Base-by-base conservation (phyloP, 805 yeast species). In the Barnettozyma californica region DNA sequence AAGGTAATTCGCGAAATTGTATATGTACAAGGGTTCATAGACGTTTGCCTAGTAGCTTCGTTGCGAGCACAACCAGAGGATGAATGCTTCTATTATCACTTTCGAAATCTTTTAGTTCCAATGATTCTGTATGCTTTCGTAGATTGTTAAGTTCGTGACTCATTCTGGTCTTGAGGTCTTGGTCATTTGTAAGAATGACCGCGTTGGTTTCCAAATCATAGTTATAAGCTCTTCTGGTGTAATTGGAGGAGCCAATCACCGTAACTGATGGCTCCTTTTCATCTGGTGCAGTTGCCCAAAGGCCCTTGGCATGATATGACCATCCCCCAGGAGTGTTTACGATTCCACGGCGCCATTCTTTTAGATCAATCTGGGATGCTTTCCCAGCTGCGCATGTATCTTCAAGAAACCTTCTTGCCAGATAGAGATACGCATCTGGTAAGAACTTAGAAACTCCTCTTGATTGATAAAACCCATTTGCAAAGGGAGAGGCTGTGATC, bases 221-320 rank as follows among this genome's bases (percentile, higher is more conserved):
- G 3, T 84, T 75, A 60, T 92, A 92, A 0, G 97, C 91, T 52
- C 99, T 74, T 53, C 84, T 79, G 0, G 99, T 94, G 65, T 90
- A 94, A 64, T 94, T 94, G 0, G 97, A 89, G 1, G 96, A 87
- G 0, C 99, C 99, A 44, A 94, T 75, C 7, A 91, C 80, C 0
- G 97, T 87, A 11, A 88, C 68, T 18, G 84, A 74, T 1, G 97
- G 97, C 11, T 62, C 60, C 0, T 57, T 53, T 41, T 80, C 84
- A 2, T 68, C 73, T 0, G 89, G 85, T 11, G 72, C 70, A 9
- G 78, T 72, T 0, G 87, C 68, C 98, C 98, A 94, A 5, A 92
- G 69, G 1, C 99, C 99, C 63, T 94, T 94, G 13, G 99, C 98
- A 62, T 94, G 99, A 65, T 94, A 94, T 0, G 97, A 87, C 98